These are phyloP conservation scores for Aspergillus sp. DNA, from an alignment of 2,329 filamentous ascomycete species.

Conservation along the genomic window DNA sequence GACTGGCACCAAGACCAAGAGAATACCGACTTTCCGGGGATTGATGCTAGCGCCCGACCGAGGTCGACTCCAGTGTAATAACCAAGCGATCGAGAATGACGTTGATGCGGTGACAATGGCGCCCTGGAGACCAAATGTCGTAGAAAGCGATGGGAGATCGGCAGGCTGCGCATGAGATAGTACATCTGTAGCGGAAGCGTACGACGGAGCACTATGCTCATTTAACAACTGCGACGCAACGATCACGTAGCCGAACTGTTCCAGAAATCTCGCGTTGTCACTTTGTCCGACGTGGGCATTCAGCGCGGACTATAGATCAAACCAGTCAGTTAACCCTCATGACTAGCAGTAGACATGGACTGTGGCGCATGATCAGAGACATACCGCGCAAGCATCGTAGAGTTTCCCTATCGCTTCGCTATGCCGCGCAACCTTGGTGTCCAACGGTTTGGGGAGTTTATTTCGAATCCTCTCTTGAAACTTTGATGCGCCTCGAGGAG, in stretches of 20 bases:
- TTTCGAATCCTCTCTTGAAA: constrained; percentile 43
- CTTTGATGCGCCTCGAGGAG: constrained; percentile 43
- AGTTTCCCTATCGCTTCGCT: constrained; percentile 30
- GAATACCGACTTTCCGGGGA: constrained; percentile 31
- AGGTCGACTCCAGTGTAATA: constrained; percentile 63
- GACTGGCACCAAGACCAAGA: constrained; percentile 41
- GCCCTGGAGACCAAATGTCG: constrained; percentile 52
- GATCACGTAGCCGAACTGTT: constrained; percentile 88
- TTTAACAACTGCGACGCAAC: constrained; percentile 84
- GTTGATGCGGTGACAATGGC: constrained; percentile 57
- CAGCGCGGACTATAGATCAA: constrained; percentile 20
- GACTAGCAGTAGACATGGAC: neutral
- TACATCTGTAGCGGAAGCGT: constrained; percentile 30
- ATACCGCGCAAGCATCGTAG: constrained; percentile 43
- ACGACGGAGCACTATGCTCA: constrained; percentile 43
- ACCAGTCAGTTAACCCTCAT: neutral
- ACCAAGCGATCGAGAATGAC: constrained; percentile 56
- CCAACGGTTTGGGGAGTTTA: constrained; percentile 42
- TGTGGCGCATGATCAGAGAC: constrained; percentile 6
- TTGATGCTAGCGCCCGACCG: constrained; percentile 41
- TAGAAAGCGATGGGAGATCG: constrained; percentile 28
- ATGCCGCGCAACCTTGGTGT: constrained; percentile 24
- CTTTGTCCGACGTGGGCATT: constrained; percentile 54
- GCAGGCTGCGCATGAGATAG: constrained; percentile 22
- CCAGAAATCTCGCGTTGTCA: constrained; percentile 78